A percentile compares a stretch with the other conserved stretches of the same genome.
phyloP scores from a whole-genome alignment of 768 basidiomycete genomes.

The Suillus subluteus region DNA sequence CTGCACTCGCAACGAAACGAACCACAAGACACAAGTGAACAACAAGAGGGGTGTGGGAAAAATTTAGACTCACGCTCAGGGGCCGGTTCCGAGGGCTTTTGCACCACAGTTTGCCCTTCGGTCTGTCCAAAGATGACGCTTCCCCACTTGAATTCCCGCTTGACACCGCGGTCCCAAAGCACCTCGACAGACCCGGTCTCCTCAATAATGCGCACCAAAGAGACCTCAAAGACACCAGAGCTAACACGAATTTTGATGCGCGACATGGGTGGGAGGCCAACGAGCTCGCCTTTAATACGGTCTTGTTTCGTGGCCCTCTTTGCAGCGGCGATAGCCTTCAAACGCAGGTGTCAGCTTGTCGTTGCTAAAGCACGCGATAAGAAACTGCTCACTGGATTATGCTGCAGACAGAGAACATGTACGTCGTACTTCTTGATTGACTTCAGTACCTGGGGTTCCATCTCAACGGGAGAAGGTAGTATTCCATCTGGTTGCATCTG shows the following conservation, averaged over 20 bases:
- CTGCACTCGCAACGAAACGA: conserved; percentile 16
- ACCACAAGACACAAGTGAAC: conserved; percentile 16
- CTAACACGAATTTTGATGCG: conserved; percentile 85
- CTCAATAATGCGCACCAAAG: conserved; percentile 70
- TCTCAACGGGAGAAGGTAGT: conserved; percentile 12
- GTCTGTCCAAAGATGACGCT: conserved; percentile 78
- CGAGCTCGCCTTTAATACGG: conserved; percentile 69
- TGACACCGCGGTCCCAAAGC: conserved; percentile 74
- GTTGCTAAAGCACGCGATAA: neutral
- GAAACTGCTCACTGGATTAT: conserved; percentile 78
- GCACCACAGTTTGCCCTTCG: conserved; percentile 64
- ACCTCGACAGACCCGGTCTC: conserved; percentile 77
- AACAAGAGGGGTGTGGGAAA: conserved; percentile 15
- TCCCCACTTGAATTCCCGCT: conserved; percentile 83
- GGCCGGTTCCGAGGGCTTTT: conserved; percentile 65
- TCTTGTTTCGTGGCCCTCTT: conserved; percentile 79
- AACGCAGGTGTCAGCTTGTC: conserved; percentile 9
- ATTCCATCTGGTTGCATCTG: neutral
- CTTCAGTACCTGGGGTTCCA: conserved; percentile 51
- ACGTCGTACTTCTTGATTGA: conserved; percentile 74
- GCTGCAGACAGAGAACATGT: conserved; percentile 80
- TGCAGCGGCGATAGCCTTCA: conserved; percentile 71
- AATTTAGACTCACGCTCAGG: conserved; percentile 45
- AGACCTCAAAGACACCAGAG: conserved; percentile 87
- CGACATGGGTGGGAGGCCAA: conserved; percentile 69